Evolutionary conservation across 148 eudicot genomes (phyloP).

Genomic region (Mesembryanthemum crystallinum): DNA sequence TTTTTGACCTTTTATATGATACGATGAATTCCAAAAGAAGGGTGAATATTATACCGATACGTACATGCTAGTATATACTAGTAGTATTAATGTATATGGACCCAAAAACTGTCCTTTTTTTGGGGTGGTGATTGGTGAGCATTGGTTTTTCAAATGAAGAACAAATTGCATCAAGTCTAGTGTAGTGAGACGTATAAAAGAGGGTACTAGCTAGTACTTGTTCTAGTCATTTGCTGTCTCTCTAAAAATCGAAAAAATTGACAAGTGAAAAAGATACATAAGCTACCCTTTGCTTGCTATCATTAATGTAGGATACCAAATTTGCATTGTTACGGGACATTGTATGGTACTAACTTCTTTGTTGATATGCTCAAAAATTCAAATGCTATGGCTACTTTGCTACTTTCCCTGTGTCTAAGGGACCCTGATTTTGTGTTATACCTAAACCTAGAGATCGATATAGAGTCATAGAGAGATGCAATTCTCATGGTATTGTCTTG

Average conservation of each 20-base stretch:
- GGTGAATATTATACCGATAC: no score
- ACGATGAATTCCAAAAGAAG: no score
- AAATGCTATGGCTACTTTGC: no score
- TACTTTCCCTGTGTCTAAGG: no score
- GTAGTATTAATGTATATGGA: not conserved
- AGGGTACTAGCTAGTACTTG: not conserved
- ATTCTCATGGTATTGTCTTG: no score
- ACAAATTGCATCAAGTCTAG: not conserved
- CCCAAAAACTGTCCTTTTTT: not conserved
- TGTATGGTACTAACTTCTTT: not conserved
- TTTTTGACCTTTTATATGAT: no score
- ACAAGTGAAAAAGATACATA: not conserved
- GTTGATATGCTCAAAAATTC: not conserved
- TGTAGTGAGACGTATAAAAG: not conserved
- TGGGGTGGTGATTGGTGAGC: no score
- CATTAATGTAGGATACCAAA: not conserved
- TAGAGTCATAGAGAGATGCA: no score
- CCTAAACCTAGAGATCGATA: no score
- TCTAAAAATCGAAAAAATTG: not conserved
- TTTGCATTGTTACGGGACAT: not conserved
- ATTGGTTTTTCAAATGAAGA: not conserved
- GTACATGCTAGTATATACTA: no score
- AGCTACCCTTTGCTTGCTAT: not conserved
- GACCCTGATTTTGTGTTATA: no score
- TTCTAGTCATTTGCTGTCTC: not conserved